phyloP scores from a whole-genome alignment of 2,329 filamentous ascomycete species.

The Clonostachys solani region DNA sequence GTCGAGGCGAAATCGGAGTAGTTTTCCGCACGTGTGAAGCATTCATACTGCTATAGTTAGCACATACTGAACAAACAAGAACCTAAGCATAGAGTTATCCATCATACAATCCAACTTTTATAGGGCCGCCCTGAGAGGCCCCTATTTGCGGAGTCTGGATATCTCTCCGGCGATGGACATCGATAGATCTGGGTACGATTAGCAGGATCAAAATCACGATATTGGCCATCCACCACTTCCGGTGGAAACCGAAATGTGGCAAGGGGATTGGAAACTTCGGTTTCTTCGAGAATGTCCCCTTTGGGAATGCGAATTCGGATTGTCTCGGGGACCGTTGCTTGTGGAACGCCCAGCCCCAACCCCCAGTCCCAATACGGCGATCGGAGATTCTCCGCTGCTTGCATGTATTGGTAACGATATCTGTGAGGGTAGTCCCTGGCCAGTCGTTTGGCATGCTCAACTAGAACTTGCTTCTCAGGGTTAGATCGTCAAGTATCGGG shows the following conservation, averaged over 20 bases:
- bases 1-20: slow-evolving; percentile 28
- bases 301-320: slow-evolving; percentile 35
- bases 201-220: slow-evolving; percentile 22
- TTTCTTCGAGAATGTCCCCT: slow-evolving; percentile 17
- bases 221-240: slow-evolving; percentile 27
- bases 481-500: slow-evolving; percentile 4
- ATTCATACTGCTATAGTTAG: slow-evolving; percentile 29
- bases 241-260: slow-evolving; percentile 44
- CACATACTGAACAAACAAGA: background rate
- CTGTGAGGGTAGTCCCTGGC: slow-evolving; percentile 34
- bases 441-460: slow-evolving; percentile 37
- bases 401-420: slow-evolving; percentile 27
- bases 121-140: slow-evolving; percentile 24
- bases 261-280: slow-evolving; percentile 45
- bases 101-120: slow-evolving; percentile 33
- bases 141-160: slow-evolving; percentile 30
- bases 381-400: slow-evolving; percentile 40
- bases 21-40: slow-evolving; percentile 26
- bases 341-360: slow-evolving; percentile 32
- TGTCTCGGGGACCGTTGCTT: slow-evolving; percentile 24
- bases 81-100: background rate
- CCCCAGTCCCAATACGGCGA: slow-evolving; percentile 55
- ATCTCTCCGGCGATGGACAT: slow-evolving; percentile 28
- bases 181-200: slow-evolving; percentile 30
- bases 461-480: slow-evolving; percentile 41